Evolutionary conservation across 139 green algal genomes (phyloP), one percentile per base, ranked within the genome.

Genomic region (Cymbomonas tetramitiformis): DNA sequence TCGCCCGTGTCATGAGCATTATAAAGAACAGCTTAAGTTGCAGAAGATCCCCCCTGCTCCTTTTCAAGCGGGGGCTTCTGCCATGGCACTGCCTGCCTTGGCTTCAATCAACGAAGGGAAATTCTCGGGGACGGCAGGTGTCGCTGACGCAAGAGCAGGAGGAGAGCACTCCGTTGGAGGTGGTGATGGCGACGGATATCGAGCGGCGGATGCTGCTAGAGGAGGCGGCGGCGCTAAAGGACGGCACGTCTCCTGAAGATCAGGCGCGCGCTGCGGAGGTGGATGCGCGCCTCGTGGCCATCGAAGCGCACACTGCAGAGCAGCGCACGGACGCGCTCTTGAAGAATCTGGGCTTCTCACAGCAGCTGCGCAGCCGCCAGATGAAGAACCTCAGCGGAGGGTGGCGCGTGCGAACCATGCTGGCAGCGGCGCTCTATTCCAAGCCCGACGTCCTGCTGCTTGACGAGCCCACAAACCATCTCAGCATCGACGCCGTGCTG

Each of bases 361-460:
- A 68, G 1, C n/a, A 8, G 30, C 30, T 73, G 10, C 21, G 25
- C 1, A 47, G 5, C 15, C 41, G 58, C 33, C 26, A 18, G 9
- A 68, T 65, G 56, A 10, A 26, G 3, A 34, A 36, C 4, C 31
- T 73, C 12, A 61, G 38, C 4, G 65, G 65, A n/a, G 65, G 65
- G 3, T 73, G 65, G 65, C 32, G 64, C 18, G 58, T 71, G 4
- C 55, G 64, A 1, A 58, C 58, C 12, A 60, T 64, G 3, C 68
- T 85, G 25, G 78, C 68, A 0, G 46, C 48, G 3, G 78, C 72
- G 24, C 65, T 85, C 49, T 77, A 81, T 51, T 62, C 51, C 12
- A 38, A 62, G 61, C 74, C 70, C 51, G 56, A 68, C 34, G 51
- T 82, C 29, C 73, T 94, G 50, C 79, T 95, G 50, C 76, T 95